phyloP scores from a whole-genome alignment of 2,329 filamentous ascomycete species.

The Clonostachys byssicola region DNA sequence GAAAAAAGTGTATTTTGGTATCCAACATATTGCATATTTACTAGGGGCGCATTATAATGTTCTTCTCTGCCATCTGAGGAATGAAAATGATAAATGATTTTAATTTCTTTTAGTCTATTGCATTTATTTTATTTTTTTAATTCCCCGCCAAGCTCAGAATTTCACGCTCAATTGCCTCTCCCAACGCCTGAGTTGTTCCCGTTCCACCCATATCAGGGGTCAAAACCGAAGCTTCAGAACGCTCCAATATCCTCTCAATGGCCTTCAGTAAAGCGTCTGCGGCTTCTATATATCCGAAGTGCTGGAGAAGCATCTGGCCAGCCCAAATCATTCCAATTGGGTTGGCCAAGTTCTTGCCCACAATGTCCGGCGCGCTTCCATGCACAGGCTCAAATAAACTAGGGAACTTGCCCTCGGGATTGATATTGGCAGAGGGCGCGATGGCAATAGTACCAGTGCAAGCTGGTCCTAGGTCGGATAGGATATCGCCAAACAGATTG shows the following conservation, averaged over 20 bases:
- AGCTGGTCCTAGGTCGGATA: conserved; percentile 68
- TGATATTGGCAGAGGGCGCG: conserved; percentile 65
- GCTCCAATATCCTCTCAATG: conserved; percentile 43
- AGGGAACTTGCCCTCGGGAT: conserved; percentile 47
- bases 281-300: conserved; percentile 23
- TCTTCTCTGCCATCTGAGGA: too few species aligned
- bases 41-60: too few species aligned
- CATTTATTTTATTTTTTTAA: too few species aligned
- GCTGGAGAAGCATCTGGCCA: conserved; percentile 54
- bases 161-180: conserved; percentile 20
- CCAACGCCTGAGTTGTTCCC: conserved; percentile 27
- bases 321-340: conserved; percentile 71
- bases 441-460: conserved; percentile 70
- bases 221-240: conserved; percentile 37
- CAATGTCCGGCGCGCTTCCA: conserved; percentile 69
- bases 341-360: conserved; percentile 69
- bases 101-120: too few species aligned
- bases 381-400: conserved; percentile 66
- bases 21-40: too few species aligned
- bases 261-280: conserved; percentile 41
- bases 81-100: too few species aligned
- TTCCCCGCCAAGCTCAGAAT: conserved; percentile 1
- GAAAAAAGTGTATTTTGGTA: too few species aligned
- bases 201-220: conserved; percentile 50
- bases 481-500: conserved; percentile 62